A percentile compares a stretch with the other conserved stretches of the same genome.
Conservation (phyloP, 2,329 filamentous ascomycete species). For the Fusarium albidum region DNA sequence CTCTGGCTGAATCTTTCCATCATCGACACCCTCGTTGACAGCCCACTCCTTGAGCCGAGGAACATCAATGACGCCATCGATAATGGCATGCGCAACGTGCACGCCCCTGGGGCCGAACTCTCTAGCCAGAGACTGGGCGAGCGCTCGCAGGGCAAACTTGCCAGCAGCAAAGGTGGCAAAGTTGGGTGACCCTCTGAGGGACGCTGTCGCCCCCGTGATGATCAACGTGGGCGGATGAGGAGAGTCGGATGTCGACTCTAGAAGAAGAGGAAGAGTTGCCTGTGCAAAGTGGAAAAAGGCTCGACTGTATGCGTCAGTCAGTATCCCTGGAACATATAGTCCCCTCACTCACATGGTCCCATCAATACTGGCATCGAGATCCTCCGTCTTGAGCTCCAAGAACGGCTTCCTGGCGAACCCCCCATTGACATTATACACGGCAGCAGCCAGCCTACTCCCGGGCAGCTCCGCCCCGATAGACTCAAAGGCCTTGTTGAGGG, state of each 20-base stretch:
- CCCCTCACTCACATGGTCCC: constrained; percentile 56
- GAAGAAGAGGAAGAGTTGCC: constrained; percentile 72
- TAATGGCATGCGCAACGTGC: constrained; percentile 82
- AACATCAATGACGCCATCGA: constrained; percentile 88
- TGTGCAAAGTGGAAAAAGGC: constrained; percentile 83
- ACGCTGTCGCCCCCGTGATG: constrained; percentile 88
- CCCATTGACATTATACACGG: constrained; percentile 73
- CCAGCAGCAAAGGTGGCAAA: constrained; percentile 78
- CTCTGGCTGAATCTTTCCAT: constrained; percentile 75
- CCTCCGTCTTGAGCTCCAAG: constrained; percentile 60
- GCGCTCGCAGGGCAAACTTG: constrained; percentile 80
- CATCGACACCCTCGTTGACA: constrained; percentile 55
- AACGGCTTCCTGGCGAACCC: constrained; percentile 64
- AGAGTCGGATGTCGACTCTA: constrained; percentile 63
- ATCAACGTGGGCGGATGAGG: constrained; percentile 78
- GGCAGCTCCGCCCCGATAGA: constrained; percentile 67
- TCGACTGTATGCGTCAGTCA: constrained; percentile 50
- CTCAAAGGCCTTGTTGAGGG: constrained; percentile 67
- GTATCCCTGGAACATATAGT: no score
- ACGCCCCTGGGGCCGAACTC: constrained; percentile 88
- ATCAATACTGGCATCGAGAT: constrained; percentile 56
- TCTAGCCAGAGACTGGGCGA: constrained; percentile 78
- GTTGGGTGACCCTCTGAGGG: constrained; percentile 73
- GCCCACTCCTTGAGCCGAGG: constrained; percentile 67
- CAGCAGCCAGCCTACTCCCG: constrained; percentile 65